Conservation (phyloP, 2,329 filamentous ascomycete genomes). For the Ramularia endophylla region DNA sequence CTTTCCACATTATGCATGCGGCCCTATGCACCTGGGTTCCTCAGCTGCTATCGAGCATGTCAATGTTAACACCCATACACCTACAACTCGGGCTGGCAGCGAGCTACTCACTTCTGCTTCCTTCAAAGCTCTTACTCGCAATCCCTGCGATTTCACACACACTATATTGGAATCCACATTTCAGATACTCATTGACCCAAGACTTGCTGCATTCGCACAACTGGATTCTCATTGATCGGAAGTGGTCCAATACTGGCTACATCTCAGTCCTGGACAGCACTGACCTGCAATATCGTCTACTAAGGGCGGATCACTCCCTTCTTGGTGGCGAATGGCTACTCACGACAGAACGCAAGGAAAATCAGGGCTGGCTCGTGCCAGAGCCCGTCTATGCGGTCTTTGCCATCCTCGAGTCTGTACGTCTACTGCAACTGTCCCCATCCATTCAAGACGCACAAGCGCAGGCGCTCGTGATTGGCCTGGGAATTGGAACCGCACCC, state of each 20-base stretch:
- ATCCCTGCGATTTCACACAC: background rate
- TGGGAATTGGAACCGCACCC: slow-evolving; percentile 88
- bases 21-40: background rate
- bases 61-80: slow-evolving; percentile 58
- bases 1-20: background rate
- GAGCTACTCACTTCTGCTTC: slow-evolving; percentile 44
- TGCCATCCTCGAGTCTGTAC: slow-evolving; percentile 85
- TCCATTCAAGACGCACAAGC: slow-evolving; percentile 32
- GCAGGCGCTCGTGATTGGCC: slow-evolving; percentile 75
- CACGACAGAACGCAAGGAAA: slow-evolving; percentile 34
- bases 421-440: slow-evolving; percentile 59
- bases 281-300: slow-evolving; percentile 64
- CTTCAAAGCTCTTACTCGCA: too few relatives aligned
- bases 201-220: slow-evolving; percentile 57
- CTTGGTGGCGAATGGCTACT: slow-evolving; percentile 86
- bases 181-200: slow-evolving; percentile 55
- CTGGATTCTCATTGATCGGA: slow-evolving; percentile 72
- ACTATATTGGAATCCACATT: slow-evolving; percentile 63
- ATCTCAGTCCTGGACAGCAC: slow-evolving; percentile 79
- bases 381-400: slow-evolving; percentile 98
- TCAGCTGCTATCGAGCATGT: slow-evolving; percentile 17
- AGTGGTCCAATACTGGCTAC: slow-evolving; percentile 86
- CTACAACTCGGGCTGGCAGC: slow-evolving; percentile 63
- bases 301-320: slow-evolving; percentile 91
- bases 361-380: slow-evolving; percentile 48